Conservation (phyloP, 108 stramenopile genomes). For the Skeletonema menzelii region DNA sequence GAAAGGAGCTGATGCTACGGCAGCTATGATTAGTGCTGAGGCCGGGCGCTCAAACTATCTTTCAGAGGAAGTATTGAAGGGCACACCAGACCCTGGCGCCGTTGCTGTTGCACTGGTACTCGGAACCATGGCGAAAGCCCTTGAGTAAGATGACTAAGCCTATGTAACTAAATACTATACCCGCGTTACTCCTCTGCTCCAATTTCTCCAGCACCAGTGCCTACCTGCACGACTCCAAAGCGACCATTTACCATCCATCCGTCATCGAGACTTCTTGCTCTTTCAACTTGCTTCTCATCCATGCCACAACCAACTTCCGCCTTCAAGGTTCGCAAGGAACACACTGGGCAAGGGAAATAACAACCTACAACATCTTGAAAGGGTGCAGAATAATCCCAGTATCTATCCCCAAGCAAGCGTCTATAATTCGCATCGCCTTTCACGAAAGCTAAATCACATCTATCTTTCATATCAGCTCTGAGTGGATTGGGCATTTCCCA, state of each 20-base stretch:
- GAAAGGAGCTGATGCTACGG: conserved; percentile 89
- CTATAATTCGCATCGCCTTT: conserved; percentile 98
- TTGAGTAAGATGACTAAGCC: not conserved
- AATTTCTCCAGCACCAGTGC: conserved; percentile 36
- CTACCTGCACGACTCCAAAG: conserved; percentile 90
- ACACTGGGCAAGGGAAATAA: conserved; percentile 92
- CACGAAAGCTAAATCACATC: conserved; percentile 89
- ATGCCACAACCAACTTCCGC: conserved; percentile 94
- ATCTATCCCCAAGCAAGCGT: conserved; percentile 87
- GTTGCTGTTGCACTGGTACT: conserved; percentile 91
- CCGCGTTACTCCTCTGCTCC: no score
- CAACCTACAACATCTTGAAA: conserved; percentile 89
- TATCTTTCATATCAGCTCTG: conserved; percentile 53
- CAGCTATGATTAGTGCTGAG: conserved; percentile 76
- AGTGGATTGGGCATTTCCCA: conserved; percentile 91
- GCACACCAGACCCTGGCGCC: conserved; percentile 97
- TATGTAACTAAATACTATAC: conserved; percentile 4
- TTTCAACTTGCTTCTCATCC: conserved; percentile 69
- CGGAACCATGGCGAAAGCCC: conserved; percentile 55
- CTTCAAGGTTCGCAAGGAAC: conserved; percentile 92
- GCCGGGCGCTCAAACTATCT: conserved; percentile 97
- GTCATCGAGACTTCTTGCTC: conserved; percentile 64
- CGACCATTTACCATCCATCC: conserved; percentile 88
- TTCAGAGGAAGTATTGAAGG: conserved; percentile 67
- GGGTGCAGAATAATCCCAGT: conserved; percentile 84